Evolutionary conservation across 2,329 filamentous ascomycete species (phyloP).

Genomic region (Colletotrichum tropicale): DNA sequence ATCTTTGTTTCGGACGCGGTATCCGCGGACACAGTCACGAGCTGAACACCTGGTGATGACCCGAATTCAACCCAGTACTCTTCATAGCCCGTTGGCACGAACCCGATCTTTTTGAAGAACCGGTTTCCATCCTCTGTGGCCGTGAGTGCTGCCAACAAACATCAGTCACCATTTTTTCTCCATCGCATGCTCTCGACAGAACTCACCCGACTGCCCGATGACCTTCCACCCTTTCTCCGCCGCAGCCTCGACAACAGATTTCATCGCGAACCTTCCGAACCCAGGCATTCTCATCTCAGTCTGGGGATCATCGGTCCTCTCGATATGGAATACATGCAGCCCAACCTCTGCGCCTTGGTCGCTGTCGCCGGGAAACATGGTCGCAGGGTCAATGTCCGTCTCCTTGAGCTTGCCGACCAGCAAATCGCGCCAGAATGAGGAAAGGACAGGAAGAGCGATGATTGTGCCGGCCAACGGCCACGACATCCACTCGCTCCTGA

Average conservation of each 20-base stretch:
- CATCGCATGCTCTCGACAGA: too few species aligned
- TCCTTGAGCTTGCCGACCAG: slow-evolving; percentile 33
- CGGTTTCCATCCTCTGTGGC: slow-evolving; percentile 30
- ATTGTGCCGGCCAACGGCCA: slow-evolving; percentile 26
- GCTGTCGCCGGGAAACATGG: slow-evolving; percentile 25
- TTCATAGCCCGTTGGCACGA: slow-evolving; percentile 31
- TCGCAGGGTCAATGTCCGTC: slow-evolving; percentile 26
- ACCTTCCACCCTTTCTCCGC: slow-evolving; percentile 25
- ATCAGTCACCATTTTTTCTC: background rate
- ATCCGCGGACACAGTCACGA: background rate
- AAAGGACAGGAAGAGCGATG: slow-evolving; percentile 32
- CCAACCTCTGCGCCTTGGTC: slow-evolving; percentile 24
- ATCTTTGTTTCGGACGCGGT: background rate
- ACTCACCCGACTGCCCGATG: slow-evolving; percentile 31
- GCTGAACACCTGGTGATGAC: background rate
- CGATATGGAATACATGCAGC: slow-evolving; percentile 40
- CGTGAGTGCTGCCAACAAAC: slow-evolving; percentile 27
- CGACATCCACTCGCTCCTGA: background rate
- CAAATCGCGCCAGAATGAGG: slow-evolving; percentile 29
- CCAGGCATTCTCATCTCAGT: background rate
- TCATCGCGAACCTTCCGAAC: slow-evolving; percentile 21
- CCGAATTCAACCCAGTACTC: slow-evolving; percentile 25
- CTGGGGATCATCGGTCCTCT: slow-evolving; percentile 25
- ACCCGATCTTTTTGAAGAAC: slow-evolving; percentile 30
- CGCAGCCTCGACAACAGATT: background rate